These are phyloP conservation scores for Erysimum pusillum DNA, from an alignment of 441 rosid genomes.

Conservation along the genomic window DNA sequence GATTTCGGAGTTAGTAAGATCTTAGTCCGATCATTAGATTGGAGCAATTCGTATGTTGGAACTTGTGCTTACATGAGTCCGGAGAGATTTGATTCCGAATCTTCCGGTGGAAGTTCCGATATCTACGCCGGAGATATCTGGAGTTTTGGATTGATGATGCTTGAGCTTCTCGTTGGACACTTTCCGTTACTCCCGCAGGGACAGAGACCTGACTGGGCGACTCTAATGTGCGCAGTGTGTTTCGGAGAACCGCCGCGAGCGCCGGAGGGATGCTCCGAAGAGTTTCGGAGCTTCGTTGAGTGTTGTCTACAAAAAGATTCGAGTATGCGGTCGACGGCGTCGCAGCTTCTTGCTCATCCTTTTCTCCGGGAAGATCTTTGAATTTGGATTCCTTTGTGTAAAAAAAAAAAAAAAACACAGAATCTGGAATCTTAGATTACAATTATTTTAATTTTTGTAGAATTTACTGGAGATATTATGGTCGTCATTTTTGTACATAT, in stretches of 20 bases:
- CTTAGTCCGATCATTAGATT: slow-evolving; percentile 70
- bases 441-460: slow-evolving; percentile 25
- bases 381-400: slow-evolving; percentile 15
- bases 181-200: slow-evolving; percentile 75
- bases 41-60: slow-evolving; percentile 88
- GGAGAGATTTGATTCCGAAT: slow-evolving; percentile 83
- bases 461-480: slow-evolving; percentile 23
- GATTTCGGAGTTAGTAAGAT: slow-evolving; percentile 94
- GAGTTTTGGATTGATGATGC: slow-evolving; percentile 85
- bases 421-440: background rate
- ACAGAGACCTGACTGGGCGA: slow-evolving; percentile 96
- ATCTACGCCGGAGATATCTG: slow-evolving; percentile 89
- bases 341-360: slow-evolving; percentile 75
- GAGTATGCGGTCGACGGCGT: slow-evolving; percentile 71
- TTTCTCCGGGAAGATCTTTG: slow-evolving; percentile 58
- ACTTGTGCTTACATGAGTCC: slow-evolving; percentile 99
- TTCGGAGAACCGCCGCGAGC: slow-evolving; percentile 82
- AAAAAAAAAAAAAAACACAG: background rate
- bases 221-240: slow-evolving; percentile 94
- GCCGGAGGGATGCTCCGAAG: slow-evolving; percentile 70
- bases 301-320: slow-evolving; percentile 88
- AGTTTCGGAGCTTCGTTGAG: slow-evolving; percentile 71
- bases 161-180: slow-evolving; percentile 84
- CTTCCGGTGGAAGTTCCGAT: slow-evolving; percentile 70
- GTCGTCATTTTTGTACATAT: slow-evolving; percentile 27